Evolutionary conservation across 805 yeast genomes (phyloP), one percentile per base, ranked within the genome.

Genomic region (Novakomyces olei): DNA sequence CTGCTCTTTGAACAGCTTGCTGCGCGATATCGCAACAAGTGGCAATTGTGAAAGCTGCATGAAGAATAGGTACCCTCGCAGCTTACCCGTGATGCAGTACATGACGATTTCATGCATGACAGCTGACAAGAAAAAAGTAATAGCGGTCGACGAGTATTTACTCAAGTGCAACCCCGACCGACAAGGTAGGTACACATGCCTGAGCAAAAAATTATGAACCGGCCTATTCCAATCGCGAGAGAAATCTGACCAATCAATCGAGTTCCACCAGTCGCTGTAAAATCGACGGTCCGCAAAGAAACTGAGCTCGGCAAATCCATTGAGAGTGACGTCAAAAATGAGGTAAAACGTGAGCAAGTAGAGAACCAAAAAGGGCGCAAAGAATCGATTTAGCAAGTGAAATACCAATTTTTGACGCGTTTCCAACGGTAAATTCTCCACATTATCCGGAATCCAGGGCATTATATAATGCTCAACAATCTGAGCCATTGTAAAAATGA

Each of bases 181-280:
- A 6, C 88, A 69, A 17, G 91, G 72, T 48, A 83, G 94, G 51
- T 88, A 91, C 2, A 88, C 96, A 48, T 91, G 99, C 41, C 96
- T 65, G 29, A 83, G 57, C 37, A 88, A 56, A 43, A 88, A 88
- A 45, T 69, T 66, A 50, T 88, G 94, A 15, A 88, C 96, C 0
- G 96, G 94, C 6, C 67, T 65, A 49, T 88, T 88, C 98, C 99
- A 91, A 39, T 76, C 70, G 41, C 95, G 62, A 7, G 94, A 74
- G 50, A 78, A 88, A 48, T 83, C 83, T 36, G 77, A 77, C 94
- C 95, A 88, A 27, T 79, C 75, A 14, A 74, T 69, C 39, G 91
- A 77, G 44, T 83, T 79, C 98, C 99, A 88, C 98, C 98, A 91
- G 28, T 80, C 77, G 3, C 92, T 85, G 48, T 91, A 88, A 51